These are phyloP conservation scores for Chenopodium album DNA, from an alignment of 148 eudicot genomes.

Conservation along the genomic window DNA sequence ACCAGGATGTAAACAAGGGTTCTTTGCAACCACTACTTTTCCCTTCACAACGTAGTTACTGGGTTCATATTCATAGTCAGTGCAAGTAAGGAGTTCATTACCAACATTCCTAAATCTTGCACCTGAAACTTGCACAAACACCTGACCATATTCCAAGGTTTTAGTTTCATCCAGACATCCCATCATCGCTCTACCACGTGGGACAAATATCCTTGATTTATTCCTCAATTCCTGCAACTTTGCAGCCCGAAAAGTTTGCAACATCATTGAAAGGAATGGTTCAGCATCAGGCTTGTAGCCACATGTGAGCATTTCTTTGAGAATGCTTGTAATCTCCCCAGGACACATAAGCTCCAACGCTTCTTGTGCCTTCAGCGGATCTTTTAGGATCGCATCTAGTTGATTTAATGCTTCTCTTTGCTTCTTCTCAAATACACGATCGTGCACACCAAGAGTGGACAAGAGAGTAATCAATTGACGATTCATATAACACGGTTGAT, in stretches of 20 bases:
- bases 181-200: slow-evolving; percentile 63
- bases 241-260: slow-evolving; percentile 65
- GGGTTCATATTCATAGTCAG: slow-evolving; percentile 19
- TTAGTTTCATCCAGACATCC: slow-evolving; percentile 72
- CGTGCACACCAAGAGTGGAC: slow-evolving; percentile 77
- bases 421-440: slow-evolving; percentile 64
- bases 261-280: slow-evolving; percentile 76
- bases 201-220: slow-evolving; percentile 57
- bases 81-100: slow-evolving; percentile 28
- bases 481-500: slow-evolving; percentile 82
- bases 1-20: slow-evolving; percentile 82
- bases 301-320: slow-evolving; percentile 64
- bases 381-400: slow-evolving; percentile 58
- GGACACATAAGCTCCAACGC: slow-evolving; percentile 82
- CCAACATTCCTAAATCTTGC: slow-evolving; percentile 42
- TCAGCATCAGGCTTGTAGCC: slow-evolving; percentile 72
- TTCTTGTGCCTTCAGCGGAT: slow-evolving; percentile 66
- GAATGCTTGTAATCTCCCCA: slow-evolving; percentile 58
- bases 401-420: slow-evolving; percentile 68
- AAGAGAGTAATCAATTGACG: slow-evolving; percentile 79
- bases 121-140: slow-evolving; percentile 65
- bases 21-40: slow-evolving; percentile 68
- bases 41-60: slow-evolving; percentile 32
- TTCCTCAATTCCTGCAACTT: slow-evolving; percentile 60
- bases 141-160: slow-evolving; percentile 65